Percentiles rank a stretch among this genome's conserved stretches.
phyloP scores from a whole-genome alignment of 169 alveolate species.

The Cryptosporidium baileyi region DNA sequence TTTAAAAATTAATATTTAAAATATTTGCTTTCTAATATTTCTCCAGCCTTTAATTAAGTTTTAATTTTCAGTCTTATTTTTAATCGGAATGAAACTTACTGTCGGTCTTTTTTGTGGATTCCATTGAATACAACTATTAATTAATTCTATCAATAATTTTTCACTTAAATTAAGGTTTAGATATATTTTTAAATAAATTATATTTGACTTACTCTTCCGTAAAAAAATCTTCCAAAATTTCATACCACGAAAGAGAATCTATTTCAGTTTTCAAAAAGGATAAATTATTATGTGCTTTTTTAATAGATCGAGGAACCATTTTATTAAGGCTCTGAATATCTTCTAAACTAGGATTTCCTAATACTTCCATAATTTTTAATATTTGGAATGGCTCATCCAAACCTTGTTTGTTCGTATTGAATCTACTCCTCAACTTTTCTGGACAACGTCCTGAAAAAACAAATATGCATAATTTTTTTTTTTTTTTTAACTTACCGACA shows the following conservation, averaged over 20 bases:
- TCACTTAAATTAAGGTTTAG: conserved; percentile 1
- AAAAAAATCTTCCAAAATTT: conserved; percentile 29
- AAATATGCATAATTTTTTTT: neutral
- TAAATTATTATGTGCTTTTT: neutral
- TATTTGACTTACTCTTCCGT: conserved; percentile 22
- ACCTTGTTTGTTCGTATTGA: conserved; percentile 4
- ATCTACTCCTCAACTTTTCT: neutral
- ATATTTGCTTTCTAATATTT: conserved; percentile 18
- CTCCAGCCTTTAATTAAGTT: conserved; percentile 1
- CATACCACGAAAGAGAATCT: conserved; percentile 31
- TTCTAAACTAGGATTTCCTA: conserved; percentile 32
- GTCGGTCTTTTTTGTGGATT: conserved; percentile 52
- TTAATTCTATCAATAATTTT: conserved; percentile 1
- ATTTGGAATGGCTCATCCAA: conserved; percentile 60
- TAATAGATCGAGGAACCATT: conserved; percentile 8
- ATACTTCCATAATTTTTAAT: conserved; percentile 31
- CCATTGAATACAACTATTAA: conserved; percentile 41
- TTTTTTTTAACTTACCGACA: conserved; percentile 34
- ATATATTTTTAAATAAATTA: neutral
- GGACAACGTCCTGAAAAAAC: conserved; percentile 53
- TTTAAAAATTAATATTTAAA: neutral
- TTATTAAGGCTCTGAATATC: neutral
- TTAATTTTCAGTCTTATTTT: neutral
- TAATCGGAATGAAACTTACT: conserved; percentile 19
- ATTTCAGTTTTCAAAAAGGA: neutral